A percentile compares a stretch with the other conserved stretches of the same genome.
phyloP scores from a whole-genome alignment of 768 basidiomycete genomes.

The Rhodotorula graminis region DNA sequence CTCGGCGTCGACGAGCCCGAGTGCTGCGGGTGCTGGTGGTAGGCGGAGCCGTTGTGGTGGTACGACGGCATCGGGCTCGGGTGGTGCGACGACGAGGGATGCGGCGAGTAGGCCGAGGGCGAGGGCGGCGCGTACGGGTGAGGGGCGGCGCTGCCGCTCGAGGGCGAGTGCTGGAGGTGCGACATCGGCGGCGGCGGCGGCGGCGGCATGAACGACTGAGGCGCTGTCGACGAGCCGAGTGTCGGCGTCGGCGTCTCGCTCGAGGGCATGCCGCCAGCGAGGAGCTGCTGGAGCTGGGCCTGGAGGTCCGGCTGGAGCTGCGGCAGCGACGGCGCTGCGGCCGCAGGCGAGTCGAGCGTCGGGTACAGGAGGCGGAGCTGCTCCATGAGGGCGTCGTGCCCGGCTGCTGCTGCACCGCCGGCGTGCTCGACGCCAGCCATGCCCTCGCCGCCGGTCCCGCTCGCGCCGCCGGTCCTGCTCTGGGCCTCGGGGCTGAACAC shows the following conservation, averaged over 20 bases:
- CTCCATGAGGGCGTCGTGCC: slow-evolving; percentile 1
- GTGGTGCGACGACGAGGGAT: neutral
- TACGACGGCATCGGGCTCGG: neutral
- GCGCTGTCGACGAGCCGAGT: neutral
- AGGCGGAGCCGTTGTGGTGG: neutral
- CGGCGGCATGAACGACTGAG: neutral
- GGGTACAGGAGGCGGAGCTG: neutral
- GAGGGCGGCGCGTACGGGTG: neutral
- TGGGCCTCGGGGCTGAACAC: neutral
- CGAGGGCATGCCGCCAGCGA: neutral
- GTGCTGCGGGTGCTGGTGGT: neutral
- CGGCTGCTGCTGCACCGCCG: neutral
- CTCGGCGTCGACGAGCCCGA: neutral
- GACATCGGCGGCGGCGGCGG: neutral
- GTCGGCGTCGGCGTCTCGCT: slow-evolving; percentile 4
- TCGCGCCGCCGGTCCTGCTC: neutral
- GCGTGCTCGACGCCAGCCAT: too few species aligned
- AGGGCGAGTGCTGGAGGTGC: neutral
- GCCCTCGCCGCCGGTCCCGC: neutral
- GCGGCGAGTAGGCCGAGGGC: neutral
- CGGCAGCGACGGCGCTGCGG: neutral
- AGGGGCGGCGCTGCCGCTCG: too few species aligned
- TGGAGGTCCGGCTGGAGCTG: neutral
- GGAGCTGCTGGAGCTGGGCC: slow-evolving; percentile 1
- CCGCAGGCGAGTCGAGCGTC: neutral